Evolutionary conservation across 2,329 filamentous ascomycete genomes (phyloP), one percentile per base, ranked within the genome.

Genomic region (Triangularia setosa): DNA sequence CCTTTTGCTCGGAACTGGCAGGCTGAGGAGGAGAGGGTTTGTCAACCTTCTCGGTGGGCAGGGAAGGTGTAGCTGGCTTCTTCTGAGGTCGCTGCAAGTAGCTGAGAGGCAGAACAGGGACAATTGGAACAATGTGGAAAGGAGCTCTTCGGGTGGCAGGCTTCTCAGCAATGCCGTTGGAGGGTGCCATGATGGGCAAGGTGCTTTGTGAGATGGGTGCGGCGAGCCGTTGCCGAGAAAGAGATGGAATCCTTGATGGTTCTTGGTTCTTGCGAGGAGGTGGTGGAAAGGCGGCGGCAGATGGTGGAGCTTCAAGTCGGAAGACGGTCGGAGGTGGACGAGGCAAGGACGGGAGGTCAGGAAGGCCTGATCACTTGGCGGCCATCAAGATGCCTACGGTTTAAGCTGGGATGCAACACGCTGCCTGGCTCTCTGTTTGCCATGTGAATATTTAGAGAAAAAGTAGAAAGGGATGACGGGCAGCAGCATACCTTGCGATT

Each of bases 101-200:
- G 61, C 65, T 68, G 44, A 72, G 68, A 25, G 72, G 72, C 18
- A 73, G 56, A 16, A 66, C 72, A n/a, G 72, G 72, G 53, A 73
- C 65, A 27, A 73, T 66, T 11, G 66, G 64, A 54, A 67, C 23
- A 11, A 60, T n/a, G 24, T 24, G 67, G 57, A 63, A 65, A 18
- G 62, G 18, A 52, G 67, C 48, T 25, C 64, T 63, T 16, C 70
- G 63, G 40, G 68, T 70, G 27, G 66, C 60, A n/a, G 68, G 62
- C 48, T 68, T 69, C 64, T 54, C 66, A 16, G 65, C 44, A 63
- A 60, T 58, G 63, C 70, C 70, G 55, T 70, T 71, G 61, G 64
- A 27, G 27, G 70, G 64, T 61, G 71, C 66, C 69, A 73, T 71
- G 65, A 44, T 68, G 60, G 57, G 12, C 44, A 30, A 58, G 40